phyloP scores from a whole-genome alignment of 208 protist species.

The Trypanosoma caninum region DNA sequence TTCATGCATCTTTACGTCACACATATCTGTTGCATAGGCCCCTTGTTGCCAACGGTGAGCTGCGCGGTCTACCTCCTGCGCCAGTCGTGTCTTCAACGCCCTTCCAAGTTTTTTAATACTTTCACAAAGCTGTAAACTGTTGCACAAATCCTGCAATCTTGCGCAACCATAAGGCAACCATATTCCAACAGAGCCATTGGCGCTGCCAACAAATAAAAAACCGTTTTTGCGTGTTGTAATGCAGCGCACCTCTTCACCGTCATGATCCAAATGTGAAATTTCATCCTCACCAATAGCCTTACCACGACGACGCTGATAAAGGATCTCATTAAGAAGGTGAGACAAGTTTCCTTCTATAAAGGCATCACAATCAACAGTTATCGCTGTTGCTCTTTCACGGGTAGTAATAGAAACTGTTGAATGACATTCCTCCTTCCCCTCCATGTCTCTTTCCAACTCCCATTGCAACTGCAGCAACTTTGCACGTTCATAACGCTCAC shows the following conservation, averaged over 20 bases:
- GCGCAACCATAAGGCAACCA: slow-evolving; percentile 70
- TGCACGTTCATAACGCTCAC: slow-evolving; percentile 51
- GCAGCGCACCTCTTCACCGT: slow-evolving; percentile 24
- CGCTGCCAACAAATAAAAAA: slow-evolving; percentile 57
- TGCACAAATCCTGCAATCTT: slow-evolving; percentile 58
- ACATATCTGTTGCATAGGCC: slow-evolving; percentile 4
- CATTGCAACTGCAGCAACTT: slow-evolving; percentile 11
- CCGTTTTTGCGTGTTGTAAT: slow-evolving; percentile 66
- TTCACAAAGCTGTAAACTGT: slow-evolving; percentile 34
- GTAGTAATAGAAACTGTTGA: not conserved
- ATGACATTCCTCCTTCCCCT: not conserved
- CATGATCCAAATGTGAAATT: not conserved
- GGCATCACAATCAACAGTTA: slow-evolving; percentile 44
- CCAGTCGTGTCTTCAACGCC: slow-evolving; percentile 49
- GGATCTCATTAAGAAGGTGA: slow-evolving; percentile 37
- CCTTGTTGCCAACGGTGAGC: slow-evolving; percentile 36
- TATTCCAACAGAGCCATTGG: slow-evolving; percentile 58
- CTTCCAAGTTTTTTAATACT: slow-evolving; percentile 37
- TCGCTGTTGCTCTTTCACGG: slow-evolving; percentile 1
- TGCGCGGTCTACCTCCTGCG: slow-evolving; percentile 29
- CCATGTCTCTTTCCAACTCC: not conserved
- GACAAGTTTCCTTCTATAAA: slow-evolving; percentile 62
- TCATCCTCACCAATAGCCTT: slow-evolving; percentile 24
- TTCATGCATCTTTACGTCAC: slow-evolving; percentile 15
- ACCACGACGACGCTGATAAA: slow-evolving; percentile 31